A percentile compares a stretch with the other conserved stretches of the same genome.
These are phyloP conservation scores for Haematococcus lacustris DNA, from an alignment of 139 green algal genomes.

Conservation along the genomic window DNA sequence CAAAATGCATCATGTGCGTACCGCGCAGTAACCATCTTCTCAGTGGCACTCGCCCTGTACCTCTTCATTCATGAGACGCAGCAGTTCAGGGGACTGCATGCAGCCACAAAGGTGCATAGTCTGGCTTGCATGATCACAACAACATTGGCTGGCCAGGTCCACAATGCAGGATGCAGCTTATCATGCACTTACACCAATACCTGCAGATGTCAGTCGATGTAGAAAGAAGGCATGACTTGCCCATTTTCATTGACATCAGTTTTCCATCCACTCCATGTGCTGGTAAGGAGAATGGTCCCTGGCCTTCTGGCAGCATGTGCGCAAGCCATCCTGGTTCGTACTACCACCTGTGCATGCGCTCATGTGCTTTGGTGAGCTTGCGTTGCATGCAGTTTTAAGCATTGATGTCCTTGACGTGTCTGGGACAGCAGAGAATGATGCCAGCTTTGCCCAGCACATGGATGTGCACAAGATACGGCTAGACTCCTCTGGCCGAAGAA, in stretches of 20 bases:
- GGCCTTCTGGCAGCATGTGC: neutral
- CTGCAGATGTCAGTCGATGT: conserved; percentile 73
- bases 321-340: neutral
- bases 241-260: conserved; percentile 66
- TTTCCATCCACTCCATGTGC: conserved; percentile 71
- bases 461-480: conserved; percentile 64
- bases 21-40: conserved; percentile 40
- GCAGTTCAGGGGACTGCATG: conserved; percentile 31
- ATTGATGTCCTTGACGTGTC: conserved; percentile 66
- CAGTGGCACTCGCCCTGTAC: conserved; percentile 37
- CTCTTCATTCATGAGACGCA: conserved; percentile 49
- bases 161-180: too few species aligned
- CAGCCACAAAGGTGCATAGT: conserved; percentile 44
- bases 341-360: too few species aligned
- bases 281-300: conserved; percentile 20
- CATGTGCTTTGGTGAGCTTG: neutral
- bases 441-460: conserved; percentile 28
- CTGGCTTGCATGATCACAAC: too few species aligned
- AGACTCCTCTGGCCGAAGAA: too few species aligned
- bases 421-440: conserved; percentile 35
- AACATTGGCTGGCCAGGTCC: neutral
- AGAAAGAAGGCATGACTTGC: conserved; percentile 34
- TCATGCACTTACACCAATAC: neutral
- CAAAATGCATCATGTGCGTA: neutral
- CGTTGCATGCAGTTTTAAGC: conserved; percentile 34